These are phyloP conservation scores for Cryptococcus sp. DNA, from an alignment of 1,284 basidiomycete genomes.

Conservation along the genomic window DNA sequence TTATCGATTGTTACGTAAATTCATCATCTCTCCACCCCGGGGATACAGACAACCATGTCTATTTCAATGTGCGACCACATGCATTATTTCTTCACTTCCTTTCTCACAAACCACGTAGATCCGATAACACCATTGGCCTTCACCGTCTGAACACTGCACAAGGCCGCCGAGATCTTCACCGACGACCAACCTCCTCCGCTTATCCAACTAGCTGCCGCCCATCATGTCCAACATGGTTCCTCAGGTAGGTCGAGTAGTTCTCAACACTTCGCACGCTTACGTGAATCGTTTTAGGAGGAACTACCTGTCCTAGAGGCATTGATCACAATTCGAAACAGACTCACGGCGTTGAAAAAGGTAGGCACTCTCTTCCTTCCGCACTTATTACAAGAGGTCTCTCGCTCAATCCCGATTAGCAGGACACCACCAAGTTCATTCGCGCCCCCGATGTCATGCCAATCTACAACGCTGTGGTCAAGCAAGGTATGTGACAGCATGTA, in stretches of 20 bases:
- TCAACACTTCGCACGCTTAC: not conserved
- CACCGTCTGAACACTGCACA: too few relatives aligned
- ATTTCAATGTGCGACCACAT: not conserved
- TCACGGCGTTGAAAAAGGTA: conserved; percentile 61
- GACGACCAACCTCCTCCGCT: too few relatives aligned
- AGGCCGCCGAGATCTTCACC: too few relatives aligned
- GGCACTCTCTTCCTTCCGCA: conserved; percentile 16
- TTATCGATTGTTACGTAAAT: too few relatives aligned
- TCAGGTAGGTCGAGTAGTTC: conserved; percentile 30
- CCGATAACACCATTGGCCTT: not conserved
- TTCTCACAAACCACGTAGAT: not conserved
- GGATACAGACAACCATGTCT: not conserved
- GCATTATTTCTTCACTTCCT: conserved; percentile 1
- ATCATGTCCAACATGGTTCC: conserved; percentile 50
- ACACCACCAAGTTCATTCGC: conserved; percentile 80
- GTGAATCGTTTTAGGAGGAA: conserved; percentile 56
- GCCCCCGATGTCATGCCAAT: conserved; percentile 89
- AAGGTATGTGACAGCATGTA: conserved; percentile 62
- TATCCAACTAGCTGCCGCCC: too few relatives aligned
- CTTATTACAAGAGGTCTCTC: not conserved
- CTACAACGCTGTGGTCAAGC: conserved; percentile 92
- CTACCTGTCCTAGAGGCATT: conserved; percentile 92
- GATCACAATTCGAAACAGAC: conserved; percentile 87
- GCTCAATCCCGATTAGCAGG: conserved; percentile 57
- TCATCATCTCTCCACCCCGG: not conserved